Evolutionary conservation across 345 rosid species (phyloP).

Genomic region (Turnera subulata): DNA sequence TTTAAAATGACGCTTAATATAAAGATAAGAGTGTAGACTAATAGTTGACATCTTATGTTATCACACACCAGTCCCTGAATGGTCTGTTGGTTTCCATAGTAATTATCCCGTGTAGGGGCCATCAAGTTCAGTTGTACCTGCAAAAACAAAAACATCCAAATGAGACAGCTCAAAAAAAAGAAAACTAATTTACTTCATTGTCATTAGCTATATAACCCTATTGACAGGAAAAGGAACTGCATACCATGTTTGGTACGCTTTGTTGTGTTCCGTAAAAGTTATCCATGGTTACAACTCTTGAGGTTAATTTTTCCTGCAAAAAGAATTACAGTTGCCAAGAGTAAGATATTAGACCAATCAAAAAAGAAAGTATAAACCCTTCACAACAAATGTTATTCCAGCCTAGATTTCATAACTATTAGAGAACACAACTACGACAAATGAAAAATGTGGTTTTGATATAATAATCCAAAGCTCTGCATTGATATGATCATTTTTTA

Average conservation of each 20-base stretch:
- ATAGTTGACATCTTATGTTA: not conserved
- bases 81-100: conserved; percentile 47
- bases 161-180: not conserved
- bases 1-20: not conserved
- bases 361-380: too few species aligned
- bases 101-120: conserved; percentile 54
- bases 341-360: not conserved
- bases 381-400: too few species aligned
- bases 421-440: too few species aligned
- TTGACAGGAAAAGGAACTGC: not conserved
- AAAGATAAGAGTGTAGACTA: too few species aligned
- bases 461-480: not conserved
- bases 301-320: conserved; percentile 45
- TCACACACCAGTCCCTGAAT: conserved; percentile 54
- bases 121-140: conserved; percentile 65
- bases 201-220: conserved; percentile 1
- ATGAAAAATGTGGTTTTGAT: not conserved
- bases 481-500: not conserved
- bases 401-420: too few species aligned
- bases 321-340: not conserved
- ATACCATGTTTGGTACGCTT: conserved; percentile 48
- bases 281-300: conserved; percentile 45
- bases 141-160: conserved; percentile 10
- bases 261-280: conserved; percentile 47
- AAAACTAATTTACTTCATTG: not conserved